Conservation (phyloP, 2,329 filamentous ascomycete species). For the Aspergillus melleus region DNA sequence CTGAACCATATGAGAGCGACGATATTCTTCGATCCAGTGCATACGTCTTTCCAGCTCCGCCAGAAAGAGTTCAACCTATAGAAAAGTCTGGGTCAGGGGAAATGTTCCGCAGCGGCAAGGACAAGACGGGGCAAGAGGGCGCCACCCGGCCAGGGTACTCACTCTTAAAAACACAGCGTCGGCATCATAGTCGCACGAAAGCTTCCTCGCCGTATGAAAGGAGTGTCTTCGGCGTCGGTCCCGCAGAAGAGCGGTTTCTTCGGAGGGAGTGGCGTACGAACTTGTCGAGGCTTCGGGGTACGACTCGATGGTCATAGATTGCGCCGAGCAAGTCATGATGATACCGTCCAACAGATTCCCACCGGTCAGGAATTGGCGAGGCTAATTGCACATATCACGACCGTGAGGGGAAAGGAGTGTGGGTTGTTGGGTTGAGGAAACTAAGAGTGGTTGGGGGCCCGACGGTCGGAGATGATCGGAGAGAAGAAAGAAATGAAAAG, state of each 20-base stretch:
- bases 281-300: constrained; percentile 31
- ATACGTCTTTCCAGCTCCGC: constrained; percentile 82
- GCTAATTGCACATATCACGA: constrained; percentile 16
- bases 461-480: constrained; percentile 4
- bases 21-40: constrained; percentile 84
- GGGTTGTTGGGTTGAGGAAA: neutral
- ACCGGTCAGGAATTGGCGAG: neutral
- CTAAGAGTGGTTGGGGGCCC: constrained; percentile 3
- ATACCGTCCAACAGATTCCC: constrained; percentile 1
- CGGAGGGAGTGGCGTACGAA: constrained; percentile 29
- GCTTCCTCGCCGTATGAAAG: constrained; percentile 43
- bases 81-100: constrained; percentile 8
- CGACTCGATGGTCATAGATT: constrained; percentile 42
- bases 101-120: neutral
- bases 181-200: constrained; percentile 47
- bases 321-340: constrained; percentile 41
- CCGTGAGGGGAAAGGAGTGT: constrained; percentile 3
- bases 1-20: constrained; percentile 75
- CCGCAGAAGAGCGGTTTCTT: constrained; percentile 37
- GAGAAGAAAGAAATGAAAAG: constrained; percentile 4
- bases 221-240: constrained; percentile 47
- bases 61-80: constrained; percentile 54
- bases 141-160: constrained; percentile 9
- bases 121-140: no score
- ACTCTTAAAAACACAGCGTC: constrained; percentile 48